Conservation (phyloP, 2,329 filamentous ascomycete genomes). For the Fusarium liriodendri region DNA sequence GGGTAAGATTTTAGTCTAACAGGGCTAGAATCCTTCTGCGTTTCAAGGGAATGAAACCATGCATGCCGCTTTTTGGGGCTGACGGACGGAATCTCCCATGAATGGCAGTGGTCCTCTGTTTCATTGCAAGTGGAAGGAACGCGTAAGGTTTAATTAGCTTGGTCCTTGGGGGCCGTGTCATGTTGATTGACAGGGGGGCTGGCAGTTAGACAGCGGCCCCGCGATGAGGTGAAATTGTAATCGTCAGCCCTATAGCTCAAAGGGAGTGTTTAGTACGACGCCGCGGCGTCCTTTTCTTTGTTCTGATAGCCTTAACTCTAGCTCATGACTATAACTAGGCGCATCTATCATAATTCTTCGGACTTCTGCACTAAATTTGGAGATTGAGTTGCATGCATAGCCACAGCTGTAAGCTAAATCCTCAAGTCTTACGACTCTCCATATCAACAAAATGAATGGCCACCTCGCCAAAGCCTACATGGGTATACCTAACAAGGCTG, state of each 20-base stretch:
- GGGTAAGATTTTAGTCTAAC: background rate
- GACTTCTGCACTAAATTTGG: background rate
- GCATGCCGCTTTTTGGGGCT: background rate
- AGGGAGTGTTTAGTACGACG: background rate
- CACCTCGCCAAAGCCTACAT: background rate
- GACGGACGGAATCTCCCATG: background rate
- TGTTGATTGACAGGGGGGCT: background rate
- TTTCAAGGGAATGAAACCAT: constrained; percentile 6
- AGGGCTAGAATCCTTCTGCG: background rate
- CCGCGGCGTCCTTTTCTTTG: background rate
- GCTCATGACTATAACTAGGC: background rate
- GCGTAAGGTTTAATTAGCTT: background rate
- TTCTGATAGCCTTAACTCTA: background rate
- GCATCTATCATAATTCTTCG: background rate
- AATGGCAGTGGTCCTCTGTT: background rate
- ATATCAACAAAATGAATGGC: background rate
- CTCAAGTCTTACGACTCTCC: background rate
- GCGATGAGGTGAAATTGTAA: constrained; percentile 2
- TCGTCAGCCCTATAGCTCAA: background rate
- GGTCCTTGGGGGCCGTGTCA: background rate
- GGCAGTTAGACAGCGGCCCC: background rate
- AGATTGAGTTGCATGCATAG: background rate
- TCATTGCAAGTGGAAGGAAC: background rate
- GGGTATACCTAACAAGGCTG: background rate
- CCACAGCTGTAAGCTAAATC: background rate